These are phyloP conservation scores for Cinchona pubescens DNA, from an alignment of 257 asterid species.

Conservation along the genomic window DNA sequence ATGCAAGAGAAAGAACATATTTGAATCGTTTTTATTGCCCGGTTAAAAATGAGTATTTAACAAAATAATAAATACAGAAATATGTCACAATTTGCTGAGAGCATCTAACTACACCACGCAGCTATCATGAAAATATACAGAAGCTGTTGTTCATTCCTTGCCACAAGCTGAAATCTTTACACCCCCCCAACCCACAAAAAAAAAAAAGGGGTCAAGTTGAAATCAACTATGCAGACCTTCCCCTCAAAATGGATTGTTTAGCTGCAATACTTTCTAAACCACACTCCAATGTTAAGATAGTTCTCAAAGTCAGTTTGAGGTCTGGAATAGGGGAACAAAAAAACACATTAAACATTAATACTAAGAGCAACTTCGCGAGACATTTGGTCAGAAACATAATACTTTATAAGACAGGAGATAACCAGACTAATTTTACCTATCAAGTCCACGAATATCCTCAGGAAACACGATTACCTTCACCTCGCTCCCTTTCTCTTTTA, in stretches of 20 bases:
- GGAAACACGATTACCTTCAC: slow-evolving; percentile 81
- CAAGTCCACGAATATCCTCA: slow-evolving; percentile 67
- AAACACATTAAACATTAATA: background rate
- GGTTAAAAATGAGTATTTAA: too few relatives aligned
- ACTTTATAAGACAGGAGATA: background rate
- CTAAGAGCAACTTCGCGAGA: background rate
- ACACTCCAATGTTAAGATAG: slow-evolving; percentile 74
- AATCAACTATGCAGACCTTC: background rate
- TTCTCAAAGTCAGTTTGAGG: slow-evolving; percentile 89
- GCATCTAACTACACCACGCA: background rate
- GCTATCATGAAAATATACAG: background rate
- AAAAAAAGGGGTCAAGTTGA: background rate
- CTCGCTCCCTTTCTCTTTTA: slow-evolving; percentile 72
- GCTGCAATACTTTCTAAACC: slow-evolving; percentile 84
- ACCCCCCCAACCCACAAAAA: background rate
- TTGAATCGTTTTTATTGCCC: too few relatives aligned
- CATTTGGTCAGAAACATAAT: background rate
- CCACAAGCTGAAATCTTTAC: background rate
- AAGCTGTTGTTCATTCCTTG: background rate
- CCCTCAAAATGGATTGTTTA: slow-evolving; percentile 12
- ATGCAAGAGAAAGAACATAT: too few relatives aligned
- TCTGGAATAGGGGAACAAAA: slow-evolving; percentile 48
- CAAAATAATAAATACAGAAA: too few relatives aligned
- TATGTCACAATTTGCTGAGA: background rate
- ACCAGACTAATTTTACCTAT: slow-evolving; percentile 43